Base-by-base conservation (phyloP, 768 basidiomycete species). In the Naganishia friedmannii region DNA sequence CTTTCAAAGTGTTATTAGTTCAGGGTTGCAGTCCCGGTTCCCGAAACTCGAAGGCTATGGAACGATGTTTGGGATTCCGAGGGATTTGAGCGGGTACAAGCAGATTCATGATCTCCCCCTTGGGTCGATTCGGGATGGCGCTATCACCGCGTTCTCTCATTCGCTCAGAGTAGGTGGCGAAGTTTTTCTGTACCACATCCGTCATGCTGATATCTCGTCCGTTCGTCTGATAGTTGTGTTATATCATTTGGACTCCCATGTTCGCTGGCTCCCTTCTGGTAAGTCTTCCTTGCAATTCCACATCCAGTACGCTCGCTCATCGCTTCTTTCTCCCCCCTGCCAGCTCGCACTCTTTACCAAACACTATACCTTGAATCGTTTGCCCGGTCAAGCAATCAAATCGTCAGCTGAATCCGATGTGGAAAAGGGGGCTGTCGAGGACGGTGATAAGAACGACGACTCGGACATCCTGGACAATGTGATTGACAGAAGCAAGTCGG, bases 1-100 rank as follows among this genome's bases (percentile, higher is more conserved):
- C 17, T 80, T 78, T 68, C 74, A 77, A 31, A 77, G 78, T 1
- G 72, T 79, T 6, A 72, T 80, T 26, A 78, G 77, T 51, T 77
- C 77, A 26, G 73, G 71, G 7, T 65, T 80, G 21, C 53, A 78
- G 67, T 73, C 73, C 2, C 65, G 74, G 29, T 78, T 80, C 70
- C 58, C 70, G 15, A 42, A 58, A n/a, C 75, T 80, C 6, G 69
- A 70, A 51, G 79, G 79, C 0, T 80, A 77, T 54, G 78, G 79
- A 0, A 78, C 75, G 0, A 68, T 60, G 3, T 80, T 80, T 53
- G 39, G 55, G 3, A 74, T 79, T 0, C 79, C 79, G 0, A 69
- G 73, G 45, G 74, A 74, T 34, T 69, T 75, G 28, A 58, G 70
- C 17, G 79, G 75, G 0, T 80, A 80, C 57, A 70, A 72, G 26